Evolutionary conservation across 257 asterid genomes (phyloP).

Genomic region (Striga asiatica): DNA sequence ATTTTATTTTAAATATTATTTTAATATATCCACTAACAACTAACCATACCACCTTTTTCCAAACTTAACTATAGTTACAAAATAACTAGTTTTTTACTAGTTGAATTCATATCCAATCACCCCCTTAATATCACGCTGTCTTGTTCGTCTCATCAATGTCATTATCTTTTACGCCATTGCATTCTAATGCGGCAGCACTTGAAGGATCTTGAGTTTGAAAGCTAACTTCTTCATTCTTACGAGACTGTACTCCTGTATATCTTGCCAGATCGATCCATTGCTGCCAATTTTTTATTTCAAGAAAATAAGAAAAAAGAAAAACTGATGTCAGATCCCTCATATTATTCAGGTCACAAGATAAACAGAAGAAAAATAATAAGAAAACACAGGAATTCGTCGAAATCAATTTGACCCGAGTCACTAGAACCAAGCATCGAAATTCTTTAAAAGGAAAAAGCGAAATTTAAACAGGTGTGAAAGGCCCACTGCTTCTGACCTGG

Average conservation of each 20-base stretch:
- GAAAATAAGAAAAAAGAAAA: slow-evolving; percentile 16
- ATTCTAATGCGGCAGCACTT: slow-evolving; percentile 33
- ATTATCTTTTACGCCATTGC: slow-evolving; percentile 41
- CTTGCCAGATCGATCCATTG: slow-evolving; percentile 98
- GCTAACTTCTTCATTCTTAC: slow-evolving; percentile 31
- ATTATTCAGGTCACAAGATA: no score
- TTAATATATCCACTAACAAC: no score
- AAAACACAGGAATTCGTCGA: no score
- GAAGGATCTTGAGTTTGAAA: slow-evolving; percentile 31
- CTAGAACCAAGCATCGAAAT: neutral
- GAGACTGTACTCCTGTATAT: slow-evolving; percentile 70
- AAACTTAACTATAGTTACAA: no score
- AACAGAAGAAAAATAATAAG: no score
- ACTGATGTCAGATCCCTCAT: neutral
- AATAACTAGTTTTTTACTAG: no score
- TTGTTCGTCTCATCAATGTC: slow-evolving; percentile 44
- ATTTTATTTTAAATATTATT: no score
- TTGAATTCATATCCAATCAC: no score
- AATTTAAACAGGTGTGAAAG: neutral
- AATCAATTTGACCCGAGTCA: no score
- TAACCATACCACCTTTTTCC: no score
- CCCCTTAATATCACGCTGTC: no score
- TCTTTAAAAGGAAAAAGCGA: neutral
- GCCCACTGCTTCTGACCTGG: slow-evolving; percentile 39
- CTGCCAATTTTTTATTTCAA: no score